phyloP scores from a whole-genome alignment of 2,329 filamentous ascomycete genomes.

The Sordariomycetes sp. region DNA sequence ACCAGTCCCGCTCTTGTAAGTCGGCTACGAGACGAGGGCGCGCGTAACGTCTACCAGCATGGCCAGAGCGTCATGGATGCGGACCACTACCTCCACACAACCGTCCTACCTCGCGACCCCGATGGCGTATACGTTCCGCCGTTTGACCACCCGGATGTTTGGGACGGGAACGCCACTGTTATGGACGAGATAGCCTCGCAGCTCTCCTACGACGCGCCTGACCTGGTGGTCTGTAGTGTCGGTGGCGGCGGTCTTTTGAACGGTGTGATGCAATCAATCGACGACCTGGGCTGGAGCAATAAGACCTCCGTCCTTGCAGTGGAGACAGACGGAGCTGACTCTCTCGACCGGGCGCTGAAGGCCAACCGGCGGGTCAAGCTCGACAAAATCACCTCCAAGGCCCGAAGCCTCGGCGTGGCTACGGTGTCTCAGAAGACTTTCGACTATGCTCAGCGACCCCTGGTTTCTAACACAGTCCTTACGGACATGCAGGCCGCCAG shows the following conservation, averaged over 20 bases:
- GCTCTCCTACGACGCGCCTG: constrained; percentile 30
- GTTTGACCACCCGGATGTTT: constrained; percentile 56
- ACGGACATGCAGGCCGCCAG: constrained; percentile 58
- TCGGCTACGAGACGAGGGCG: constrained; percentile 54
- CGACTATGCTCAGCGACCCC: constrained; percentile 16
- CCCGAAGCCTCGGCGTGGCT: constrained; percentile 58
- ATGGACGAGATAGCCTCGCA: constrained; percentile 34
- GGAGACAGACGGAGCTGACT: constrained; percentile 64
- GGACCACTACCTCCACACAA: constrained; percentile 44
- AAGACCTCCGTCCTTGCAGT: constrained; percentile 50
- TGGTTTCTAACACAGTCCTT: constrained; percentile 17
- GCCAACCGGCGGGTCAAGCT: constrained; percentile 45
- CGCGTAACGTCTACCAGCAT: constrained; percentile 45
- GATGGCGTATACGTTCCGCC: constrained; percentile 52
- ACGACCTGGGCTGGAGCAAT: constrained; percentile 13
- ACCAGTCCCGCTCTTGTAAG: constrained; percentile 57
- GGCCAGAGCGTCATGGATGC: constrained; percentile 59
- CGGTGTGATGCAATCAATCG: constrained; percentile 58
- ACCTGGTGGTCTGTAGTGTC: constrained; percentile 64
- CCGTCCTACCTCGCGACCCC: constrained; percentile 36
- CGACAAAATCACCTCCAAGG: constrained; percentile 59
- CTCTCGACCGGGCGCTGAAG: constrained; percentile 42
- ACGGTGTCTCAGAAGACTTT: constrained; percentile 58
- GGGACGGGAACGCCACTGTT: constrained; percentile 50
- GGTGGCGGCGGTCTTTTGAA: constrained; percentile 72